phyloP scores from a whole-genome alignment of 2,329 filamentous ascomycete species.

The Fusarium austroafricanum region DNA sequence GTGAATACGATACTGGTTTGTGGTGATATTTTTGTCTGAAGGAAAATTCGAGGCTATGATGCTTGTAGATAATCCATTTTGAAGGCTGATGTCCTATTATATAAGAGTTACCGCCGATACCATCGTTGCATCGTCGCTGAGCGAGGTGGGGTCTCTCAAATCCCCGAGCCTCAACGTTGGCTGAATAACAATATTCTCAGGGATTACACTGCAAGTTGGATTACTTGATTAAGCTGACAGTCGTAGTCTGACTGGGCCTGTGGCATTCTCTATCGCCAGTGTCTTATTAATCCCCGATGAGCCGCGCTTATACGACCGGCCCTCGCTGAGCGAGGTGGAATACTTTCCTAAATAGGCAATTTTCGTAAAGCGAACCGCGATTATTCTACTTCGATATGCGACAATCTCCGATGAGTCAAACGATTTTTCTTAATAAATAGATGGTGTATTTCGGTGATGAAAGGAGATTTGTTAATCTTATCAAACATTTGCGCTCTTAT shows the following conservation, averaged over 20 bases:
- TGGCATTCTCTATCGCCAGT: no score
- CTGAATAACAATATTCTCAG: not conserved
- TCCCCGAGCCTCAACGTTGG: no score
- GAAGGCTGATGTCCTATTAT: rapidly evolving
- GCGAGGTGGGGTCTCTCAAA: not conserved
- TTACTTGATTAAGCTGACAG: no score
- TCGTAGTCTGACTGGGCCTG: no score
- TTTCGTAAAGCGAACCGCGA: slow-evolving; percentile 1
- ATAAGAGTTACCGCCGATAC: not conserved
- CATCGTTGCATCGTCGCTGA: not conserved
- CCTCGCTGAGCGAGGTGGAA: slow-evolving; percentile 6
- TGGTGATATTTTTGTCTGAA: no score
- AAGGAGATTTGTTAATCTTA: not conserved
- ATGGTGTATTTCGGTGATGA: no score
- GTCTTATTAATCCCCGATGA: not conserved
- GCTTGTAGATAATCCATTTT: no score
- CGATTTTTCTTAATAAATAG: rapidly evolving
- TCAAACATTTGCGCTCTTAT: no score
- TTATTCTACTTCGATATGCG: not conserved
- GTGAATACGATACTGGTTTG: not conserved
- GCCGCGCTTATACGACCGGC: no score
- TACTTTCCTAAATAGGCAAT: not conserved
- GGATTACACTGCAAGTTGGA: no score
- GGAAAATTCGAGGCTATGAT: no score
- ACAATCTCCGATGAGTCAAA: not conserved